Base-by-base conservation (phyloP, 371 early-diverging fungal genomes). In the Apophysomyces ossiformis region DNA sequence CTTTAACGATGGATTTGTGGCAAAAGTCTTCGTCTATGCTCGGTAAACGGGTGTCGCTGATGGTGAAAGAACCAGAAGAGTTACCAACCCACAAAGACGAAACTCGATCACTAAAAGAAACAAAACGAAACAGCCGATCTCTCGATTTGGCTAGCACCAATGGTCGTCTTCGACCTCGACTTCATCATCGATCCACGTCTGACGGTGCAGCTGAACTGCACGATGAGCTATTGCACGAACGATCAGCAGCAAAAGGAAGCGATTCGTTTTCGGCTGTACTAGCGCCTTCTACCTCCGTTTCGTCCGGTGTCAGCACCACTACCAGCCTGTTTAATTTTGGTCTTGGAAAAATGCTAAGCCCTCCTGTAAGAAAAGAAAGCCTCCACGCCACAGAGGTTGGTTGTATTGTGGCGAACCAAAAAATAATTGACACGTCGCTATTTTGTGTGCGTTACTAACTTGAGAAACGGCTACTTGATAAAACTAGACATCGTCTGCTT, bases 91-190 rank as follows among this genome's bases (percentile, higher is more conserved):
- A 50, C 36, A 58, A 57, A 13, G 64, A 50, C 60, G 47, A 56
- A 46, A n/a, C 12, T 39, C 60, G 43, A 57, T 54, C 26, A 12
- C n/a, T 47, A 44, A 54, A 26, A 21, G 54, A 50, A 43, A 62
- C 54, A 13, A 75, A 78, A 54, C 68, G 79, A 58, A 69, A 74
- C 26, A 78, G 78, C 45, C 67, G 75, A 56, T 79, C 79, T 5
- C 65, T 76, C 7, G 78, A 81, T 69, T 45, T 78, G 57, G 58
- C 69, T 13, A 44, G 67, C 12, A 61, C 65, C n/a, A 58, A 58
- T 16, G 15, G 63, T 58, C 39, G 11, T 18, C 58, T 37, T 57
- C 54, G 35, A 59, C 64, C 57, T 47, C 44, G 44, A 18, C 61
- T 60, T 63, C 70, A 61, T n/a, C 70, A 69, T 47, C 61, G 77